A percentile compares a stretch with the other conserved stretches of the same genome.
phyloP scores from a whole-genome alignment of 768 basidiomycete species.

The Amanita inopinata region DNA sequence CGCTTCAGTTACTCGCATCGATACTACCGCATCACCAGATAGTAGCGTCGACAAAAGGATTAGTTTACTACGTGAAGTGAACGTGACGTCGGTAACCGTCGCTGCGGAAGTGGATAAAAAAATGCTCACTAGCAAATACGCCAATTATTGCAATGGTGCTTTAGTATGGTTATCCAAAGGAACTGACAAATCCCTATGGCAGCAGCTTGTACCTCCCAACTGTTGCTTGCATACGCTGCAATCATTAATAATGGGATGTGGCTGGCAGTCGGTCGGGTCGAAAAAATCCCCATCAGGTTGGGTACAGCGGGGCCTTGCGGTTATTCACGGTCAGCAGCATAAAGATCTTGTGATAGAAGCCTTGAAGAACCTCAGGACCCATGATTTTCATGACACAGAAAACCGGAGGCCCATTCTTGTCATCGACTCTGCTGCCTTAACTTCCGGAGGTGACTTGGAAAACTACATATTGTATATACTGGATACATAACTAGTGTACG shows the following conservation, averaged over 20 bases:
- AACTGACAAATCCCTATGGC: slow-evolving; percentile 17
- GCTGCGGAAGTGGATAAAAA: no score
- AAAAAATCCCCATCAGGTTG: background rate
- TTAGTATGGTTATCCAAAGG: slow-evolving; percentile 23
- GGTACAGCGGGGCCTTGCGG: slow-evolving; percentile 23
- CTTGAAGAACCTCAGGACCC: slow-evolving; percentile 7
- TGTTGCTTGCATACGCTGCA: slow-evolving; percentile 32
- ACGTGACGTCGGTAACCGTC: no score
- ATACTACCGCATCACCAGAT: no score
- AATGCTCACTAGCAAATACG: no score
- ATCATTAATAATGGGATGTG: slow-evolving; percentile 38
- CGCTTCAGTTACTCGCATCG: no score
- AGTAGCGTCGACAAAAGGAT: no score
- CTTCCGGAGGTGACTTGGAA: background rate
- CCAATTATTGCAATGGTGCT: slow-evolving; percentile 12
- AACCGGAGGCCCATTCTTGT: slow-evolving; percentile 1
- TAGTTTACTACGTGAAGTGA: no score
- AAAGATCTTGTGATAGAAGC: slow-evolving; percentile 10
- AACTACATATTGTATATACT: background rate
- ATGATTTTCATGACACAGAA: background rate
- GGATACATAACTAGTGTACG: no score
- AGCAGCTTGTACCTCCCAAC: slow-evolving; percentile 20
- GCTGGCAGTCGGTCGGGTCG: no score
- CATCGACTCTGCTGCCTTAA: background rate
- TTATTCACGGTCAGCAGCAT: slow-evolving; percentile 20